Evolutionary conservation across 176 grass and related monocot species (phyloP).

Genomic region (Cenchrus purpureus): DNA sequence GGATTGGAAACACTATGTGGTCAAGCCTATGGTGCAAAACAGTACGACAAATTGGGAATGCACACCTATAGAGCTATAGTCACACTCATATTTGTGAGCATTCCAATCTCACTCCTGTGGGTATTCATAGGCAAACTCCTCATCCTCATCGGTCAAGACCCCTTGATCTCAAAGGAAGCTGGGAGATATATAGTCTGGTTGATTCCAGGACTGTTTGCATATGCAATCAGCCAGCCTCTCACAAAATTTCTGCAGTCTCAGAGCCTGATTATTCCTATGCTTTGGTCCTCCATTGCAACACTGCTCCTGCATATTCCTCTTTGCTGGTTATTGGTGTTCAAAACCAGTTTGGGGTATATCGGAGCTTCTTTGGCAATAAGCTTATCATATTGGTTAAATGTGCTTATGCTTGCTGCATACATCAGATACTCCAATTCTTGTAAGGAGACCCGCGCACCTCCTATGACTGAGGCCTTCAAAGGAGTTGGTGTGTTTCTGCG

Average conservation of each 20-base stretch:
- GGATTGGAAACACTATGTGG: slow-evolving; percentile 86
- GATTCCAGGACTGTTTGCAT: slow-evolving; percentile 81
- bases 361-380: slow-evolving; percentile 88
- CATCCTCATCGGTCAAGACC: slow-evolving; percentile 71
- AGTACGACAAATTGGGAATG: slow-evolving; percentile 63
- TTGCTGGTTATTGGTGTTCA: slow-evolving; percentile 82
- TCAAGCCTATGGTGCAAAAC: slow-evolving; percentile 87
- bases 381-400: slow-evolving; percentile 76
- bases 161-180: slow-evolving; percentile 63
- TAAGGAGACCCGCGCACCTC: slow-evolving; percentile 48
- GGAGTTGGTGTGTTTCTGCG: slow-evolving; percentile 66
- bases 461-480: slow-evolving; percentile 65
- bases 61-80: slow-evolving; percentile 84
- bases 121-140: slow-evolving; percentile 70
- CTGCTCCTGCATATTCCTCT: slow-evolving; percentile 76
- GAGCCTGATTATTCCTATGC: slow-evolving; percentile 78
- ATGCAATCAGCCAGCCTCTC: slow-evolving; percentile 64
- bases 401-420: slow-evolving; percentile 69
- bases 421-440: slow-evolving; percentile 65
- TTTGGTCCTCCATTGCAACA: slow-evolving; percentile 54
- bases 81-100: slow-evolving; percentile 57
- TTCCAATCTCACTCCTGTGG: slow-evolving; percentile 84
- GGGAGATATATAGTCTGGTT: slow-evolving; percentile 78
- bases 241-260: slow-evolving; percentile 89
- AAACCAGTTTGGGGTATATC: slow-evolving; percentile 59